Conservation (phyloP, 805 yeast species). For the Teunomyces funiuensis region DNA sequence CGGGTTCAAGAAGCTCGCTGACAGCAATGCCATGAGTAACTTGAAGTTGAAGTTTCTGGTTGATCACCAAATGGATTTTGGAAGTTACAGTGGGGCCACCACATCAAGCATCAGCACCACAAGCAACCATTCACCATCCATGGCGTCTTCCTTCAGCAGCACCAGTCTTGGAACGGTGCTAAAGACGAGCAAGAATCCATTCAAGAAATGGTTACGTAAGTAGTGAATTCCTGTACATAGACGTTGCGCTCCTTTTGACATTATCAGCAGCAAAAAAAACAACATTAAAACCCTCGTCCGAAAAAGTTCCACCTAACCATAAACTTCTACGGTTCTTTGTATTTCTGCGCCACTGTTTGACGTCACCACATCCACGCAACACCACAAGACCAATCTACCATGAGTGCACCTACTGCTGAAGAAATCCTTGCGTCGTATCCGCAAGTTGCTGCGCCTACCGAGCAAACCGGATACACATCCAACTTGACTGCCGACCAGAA, state of each 20-base stretch:
- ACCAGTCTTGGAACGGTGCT: slow-evolving; percentile 23
- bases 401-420: slow-evolving; percentile 12
- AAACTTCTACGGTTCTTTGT: too few relatives aligned
- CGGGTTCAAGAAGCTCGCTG: slow-evolving; percentile 29
- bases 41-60: slow-evolving; percentile 34
- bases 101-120: background rate
- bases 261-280: background rate
- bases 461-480: slow-evolving; percentile 79
- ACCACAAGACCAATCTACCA: background rate
- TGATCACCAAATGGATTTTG: background rate
- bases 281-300: background rate
- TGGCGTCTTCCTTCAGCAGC: slow-evolving; percentile 22
- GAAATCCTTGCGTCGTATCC: slow-evolving; percentile 63
- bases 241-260: background rate
- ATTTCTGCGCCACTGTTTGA: too few relatives aligned
- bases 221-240: slow-evolving; percentile 1
- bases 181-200: slow-evolving; percentile 34
- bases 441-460: slow-evolving; percentile 60
- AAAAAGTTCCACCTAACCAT: slow-evolving; percentile 2
- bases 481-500: slow-evolving; percentile 69
- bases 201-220: slow-evolving; percentile 40
- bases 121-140: slow-evolving; percentile 3
- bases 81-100: background rate
- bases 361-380: too few relatives aligned
- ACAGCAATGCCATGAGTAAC: slow-evolving; percentile 28